Conservation (phyloP, 2,329 filamentous ascomycete genomes). For the Microsporum canis region DNA sequence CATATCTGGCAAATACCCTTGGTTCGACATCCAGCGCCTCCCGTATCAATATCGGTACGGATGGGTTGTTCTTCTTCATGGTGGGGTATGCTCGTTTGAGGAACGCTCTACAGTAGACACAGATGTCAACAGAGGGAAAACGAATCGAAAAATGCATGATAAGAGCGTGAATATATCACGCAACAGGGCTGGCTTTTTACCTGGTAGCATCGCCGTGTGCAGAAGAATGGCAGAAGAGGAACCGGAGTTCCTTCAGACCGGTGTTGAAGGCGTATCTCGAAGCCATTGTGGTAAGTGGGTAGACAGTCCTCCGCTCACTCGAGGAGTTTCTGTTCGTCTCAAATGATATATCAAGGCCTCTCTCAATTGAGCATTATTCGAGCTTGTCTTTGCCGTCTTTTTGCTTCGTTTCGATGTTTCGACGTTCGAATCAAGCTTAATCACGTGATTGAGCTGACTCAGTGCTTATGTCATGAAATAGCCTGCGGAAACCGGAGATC, state of each 20-base stretch:
- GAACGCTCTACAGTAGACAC: constrained; percentile 51
- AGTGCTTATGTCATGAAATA: not conserved
- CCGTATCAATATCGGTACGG: constrained; percentile 85
- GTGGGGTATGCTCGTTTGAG: constrained; percentile 84
- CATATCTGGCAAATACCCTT: constrained; percentile 84
- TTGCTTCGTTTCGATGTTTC: not conserved
- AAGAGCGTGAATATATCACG: not conserved
- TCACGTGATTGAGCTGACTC: not conserved
- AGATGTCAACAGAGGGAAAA: not conserved
- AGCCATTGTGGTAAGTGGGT: constrained; percentile 53
- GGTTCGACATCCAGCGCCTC: constrained; percentile 79
- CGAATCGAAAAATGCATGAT: not conserved
- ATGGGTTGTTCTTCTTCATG: constrained; percentile 98
- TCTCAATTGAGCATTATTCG: constrained; percentile 11
- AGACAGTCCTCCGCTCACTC: constrained; percentile 5
- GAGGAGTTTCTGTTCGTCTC: not conserved
- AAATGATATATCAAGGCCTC: not conserved
- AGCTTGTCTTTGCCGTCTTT: not conserved
- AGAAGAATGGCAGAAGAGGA: constrained; percentile 91
- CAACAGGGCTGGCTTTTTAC: constrained; percentile 41
- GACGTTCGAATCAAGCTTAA: not conserved
- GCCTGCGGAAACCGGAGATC: constrained; percentile 1
- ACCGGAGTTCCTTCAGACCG: constrained; percentile 86
- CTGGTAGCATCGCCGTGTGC: constrained; percentile 80
- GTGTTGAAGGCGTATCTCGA: constrained; percentile 85